Evolutionary conservation across 164 flowering plant genomes (phyloP).

Genomic region (Umbellularia californica): DNA sequence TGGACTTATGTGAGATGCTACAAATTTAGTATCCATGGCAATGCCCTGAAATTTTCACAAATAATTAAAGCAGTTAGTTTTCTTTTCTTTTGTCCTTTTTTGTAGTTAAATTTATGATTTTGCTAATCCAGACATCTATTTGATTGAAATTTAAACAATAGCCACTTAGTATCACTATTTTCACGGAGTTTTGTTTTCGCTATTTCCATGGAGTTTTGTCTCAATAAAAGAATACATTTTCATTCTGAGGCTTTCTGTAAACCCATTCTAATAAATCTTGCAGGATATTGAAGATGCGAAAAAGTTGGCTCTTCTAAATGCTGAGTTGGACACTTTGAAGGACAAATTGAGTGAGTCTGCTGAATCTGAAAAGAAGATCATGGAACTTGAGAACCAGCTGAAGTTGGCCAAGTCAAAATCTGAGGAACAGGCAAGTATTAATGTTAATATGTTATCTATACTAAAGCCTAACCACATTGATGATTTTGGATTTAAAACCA

Average conservation of each 20-base stretch:
- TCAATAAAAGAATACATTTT: no score
- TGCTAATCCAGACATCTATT: not conserved
- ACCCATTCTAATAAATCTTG: no score
- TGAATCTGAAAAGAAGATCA: constrained; percentile 25
- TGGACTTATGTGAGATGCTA: no score
- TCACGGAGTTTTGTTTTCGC: no score
- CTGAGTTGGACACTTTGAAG: constrained; percentile 25
- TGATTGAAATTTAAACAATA: no score
- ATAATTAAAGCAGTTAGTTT: not conserved
- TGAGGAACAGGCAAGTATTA: constrained; percentile 20
- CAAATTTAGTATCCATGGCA: no score
- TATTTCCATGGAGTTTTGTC: no score
- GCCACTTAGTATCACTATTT: no score
- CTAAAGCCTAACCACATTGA: not conserved
- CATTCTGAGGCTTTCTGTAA: no score
- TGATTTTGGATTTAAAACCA: not conserved
- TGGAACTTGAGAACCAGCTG: constrained; percentile 29
- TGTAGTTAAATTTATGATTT: not conserved
- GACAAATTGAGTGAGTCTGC: constrained; percentile 20
- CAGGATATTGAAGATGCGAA: constrained; percentile 26
- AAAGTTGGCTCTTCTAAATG: constrained; percentile 13
- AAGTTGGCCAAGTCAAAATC: constrained; percentile 21
- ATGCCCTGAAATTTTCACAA: no score
- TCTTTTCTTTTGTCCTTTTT: not conserved
- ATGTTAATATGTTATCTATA: not conserved